Percentiles rank a stretch among this genome's conserved stretches.
phyloP scores from a whole-genome alignment of 139 green algal species.

The Coelastrella sp. region DNA sequence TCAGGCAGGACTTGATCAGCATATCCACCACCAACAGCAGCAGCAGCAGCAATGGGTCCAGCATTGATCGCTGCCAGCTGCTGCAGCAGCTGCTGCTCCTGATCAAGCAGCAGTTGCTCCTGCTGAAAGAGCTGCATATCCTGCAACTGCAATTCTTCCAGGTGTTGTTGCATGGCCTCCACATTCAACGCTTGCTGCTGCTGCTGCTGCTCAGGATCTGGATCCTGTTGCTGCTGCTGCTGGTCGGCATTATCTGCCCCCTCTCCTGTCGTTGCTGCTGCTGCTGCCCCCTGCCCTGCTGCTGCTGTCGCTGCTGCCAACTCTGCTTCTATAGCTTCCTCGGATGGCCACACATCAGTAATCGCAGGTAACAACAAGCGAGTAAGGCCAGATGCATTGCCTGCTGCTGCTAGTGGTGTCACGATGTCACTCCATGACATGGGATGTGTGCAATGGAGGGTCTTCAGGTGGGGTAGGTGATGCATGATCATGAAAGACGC shows the following conservation, averaged over 20 bases:
- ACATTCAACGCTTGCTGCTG: not conserved
- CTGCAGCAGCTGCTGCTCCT: not conserved
- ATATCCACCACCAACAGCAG: not conserved
- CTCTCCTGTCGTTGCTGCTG: not conserved
- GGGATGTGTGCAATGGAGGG: not conserved
- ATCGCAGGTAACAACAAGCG: not conserved
- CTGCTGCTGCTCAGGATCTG: too few relatives aligned
- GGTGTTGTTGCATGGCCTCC: not conserved
- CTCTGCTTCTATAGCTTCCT: not conserved
- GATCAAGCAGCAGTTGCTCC: not conserved
- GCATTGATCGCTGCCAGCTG: not conserved
- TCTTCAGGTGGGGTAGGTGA: not conserved
- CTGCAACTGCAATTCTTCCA: not conserved
- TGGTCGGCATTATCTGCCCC: not conserved
- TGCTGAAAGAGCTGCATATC: not conserved
- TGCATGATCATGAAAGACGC: not conserved
- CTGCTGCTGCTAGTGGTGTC: not conserved
- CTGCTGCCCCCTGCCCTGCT: not conserved
- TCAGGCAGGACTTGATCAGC: too few relatives aligned
- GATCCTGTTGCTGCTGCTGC: not conserved
- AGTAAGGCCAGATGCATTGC: slow-evolving; percentile 9
- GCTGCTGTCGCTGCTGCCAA: not conserved
- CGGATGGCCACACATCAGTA: slow-evolving; percentile 1
- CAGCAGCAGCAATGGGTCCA: not conserved
- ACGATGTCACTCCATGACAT: not conserved